These are phyloP conservation scores for Colletotrichum euphorbiae DNA, from an alignment of 2,329 filamentous ascomycete species.

Conservation along the genomic window DNA sequence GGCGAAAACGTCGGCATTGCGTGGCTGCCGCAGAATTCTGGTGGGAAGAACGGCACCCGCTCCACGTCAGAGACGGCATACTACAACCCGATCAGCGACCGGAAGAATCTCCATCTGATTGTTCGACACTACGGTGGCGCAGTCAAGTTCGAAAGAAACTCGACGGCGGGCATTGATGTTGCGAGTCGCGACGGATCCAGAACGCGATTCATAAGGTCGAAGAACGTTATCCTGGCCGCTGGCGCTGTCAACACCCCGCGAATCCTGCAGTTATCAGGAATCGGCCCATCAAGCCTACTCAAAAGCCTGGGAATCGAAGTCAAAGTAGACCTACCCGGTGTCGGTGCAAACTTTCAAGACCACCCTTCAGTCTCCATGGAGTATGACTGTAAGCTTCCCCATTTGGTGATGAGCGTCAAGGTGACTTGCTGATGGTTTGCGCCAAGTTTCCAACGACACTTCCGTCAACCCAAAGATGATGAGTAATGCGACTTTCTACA, in stretches of 20 bases:
- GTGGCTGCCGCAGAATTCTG: conserved; percentile 42
- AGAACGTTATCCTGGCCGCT: conserved; percentile 48
- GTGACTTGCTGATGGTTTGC: neutral
- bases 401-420: neutral
- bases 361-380: conserved; percentile 50
- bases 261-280: conserved; percentile 67
- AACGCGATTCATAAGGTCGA: conserved; percentile 26
- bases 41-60: conserved; percentile 40
- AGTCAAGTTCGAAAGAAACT: conserved; percentile 47
- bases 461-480: conserved; percentile 39
- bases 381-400: conserved; percentile 45
- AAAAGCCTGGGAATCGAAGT: conserved; percentile 60
- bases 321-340: conserved; percentile 64
- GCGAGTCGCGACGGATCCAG: conserved; percentile 33
- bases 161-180: conserved; percentile 49
- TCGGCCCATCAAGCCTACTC: conserved; percentile 58
- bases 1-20: conserved; percentile 43
- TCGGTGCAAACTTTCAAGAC: conserved; percentile 51
- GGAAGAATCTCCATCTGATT: conserved; percentile 42
- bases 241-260: conserved; percentile 68
- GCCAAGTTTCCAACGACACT: conserved; percentile 28
- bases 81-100: conserved; percentile 38
- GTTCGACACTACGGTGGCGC: conserved; percentile 43
- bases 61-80: conserved; percentile 43
- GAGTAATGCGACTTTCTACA: conserved; percentile 42